Evolutionary conservation across 1,139 yeast genomes (phyloP), one percentile per base, ranked within the genome.

Genomic region (Hanseniaspora sp.): DNA sequence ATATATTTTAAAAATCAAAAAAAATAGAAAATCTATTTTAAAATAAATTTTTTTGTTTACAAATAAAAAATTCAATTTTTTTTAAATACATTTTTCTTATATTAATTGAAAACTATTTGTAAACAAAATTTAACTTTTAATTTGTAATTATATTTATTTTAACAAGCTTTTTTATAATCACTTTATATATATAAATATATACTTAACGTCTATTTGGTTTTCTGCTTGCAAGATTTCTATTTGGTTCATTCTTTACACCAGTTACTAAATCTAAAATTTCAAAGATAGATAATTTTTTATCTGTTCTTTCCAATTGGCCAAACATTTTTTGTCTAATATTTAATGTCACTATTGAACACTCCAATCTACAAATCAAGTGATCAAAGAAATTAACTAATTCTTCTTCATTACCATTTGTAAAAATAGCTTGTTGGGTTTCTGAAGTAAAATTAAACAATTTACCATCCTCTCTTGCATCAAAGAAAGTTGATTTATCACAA

Each of bases 351-450:
- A 65, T 59, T 4, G 59, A 53, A 1, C 67, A 58, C 56, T 67
- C 70, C 5, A 67, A 42, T 51, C 69, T 62, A 0, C 68, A 62
- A n/a, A 65, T 57, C 29, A 67, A 48, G 53, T 66, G 69, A 43
- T 64, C 69, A 43, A 67, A 60, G 45, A 64, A 63, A 12, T 48
- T 49, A 4, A 63, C 48, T 15, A 64, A 48, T 31, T 64, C 67
- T 23, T 55, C 56, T 35, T 64, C 69, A 5, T 61, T 37, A 9
- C 48, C 45, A 1, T 43, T 45, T n/a, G 30, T 31, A 13, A 54
- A 43, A 15, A 54, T 45, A 9, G 54, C 46, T 6, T 23, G 30
- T 35, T 46, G 40, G 3, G 51, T 48, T 23, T 48, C 53, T 13
- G 46, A 38, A 12, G 54, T 48, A 34, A 54, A 54, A 15, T 54